Base-by-base conservation (phyloP, 441 rosid species). In the Populus hybrid region DNA sequence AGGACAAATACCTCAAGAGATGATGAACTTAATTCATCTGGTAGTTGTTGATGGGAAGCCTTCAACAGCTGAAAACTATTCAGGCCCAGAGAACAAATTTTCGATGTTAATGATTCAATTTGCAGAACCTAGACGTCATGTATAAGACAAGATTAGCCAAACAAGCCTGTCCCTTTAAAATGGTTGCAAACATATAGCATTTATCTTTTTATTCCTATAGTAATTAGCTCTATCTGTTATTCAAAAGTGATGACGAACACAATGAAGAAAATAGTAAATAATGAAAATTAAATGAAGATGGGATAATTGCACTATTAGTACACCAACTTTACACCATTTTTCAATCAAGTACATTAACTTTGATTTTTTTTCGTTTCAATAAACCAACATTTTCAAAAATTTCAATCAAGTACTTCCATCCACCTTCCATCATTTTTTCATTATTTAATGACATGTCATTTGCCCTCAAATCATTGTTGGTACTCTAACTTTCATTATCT, bases 1-100 rank as follows among this genome's bases (percentile, higher is more conserved):
- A 23, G 50, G 26, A 38, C 26, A 72, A 53, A 76, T 90, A 95
- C 98, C 98, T 92, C 96, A 84, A 93, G 82, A 29, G 96, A 86
- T 76, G 89, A 82, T 73, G 91, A 88, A 86, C 89, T 86, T 76
- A 88, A 72, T 77, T 89, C 99, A 45, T 82, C 85, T 24, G 94
- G 91, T 45, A 92, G 84, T 74, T 84, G 83, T 24, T 85, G 84
- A 83, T 86, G 82, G 16, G 89, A 87, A 79, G 88, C 88, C 81
- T 84, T 92, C 69, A 93, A 86, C 67, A 84, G 83, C 81, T 87
- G 88, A 83, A 94, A 85, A 75, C 88, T 83, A 79, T 90, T 91
- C 82, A 87, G 78, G 76, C 87, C 84, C 33, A 86, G 85, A 76
- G 85, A 84, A 70, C 85, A 86, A 31, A 89, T 80, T 86, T 90